Conservation (phyloP, 129 eudicot species). For the Artemisia tridentata region DNA sequence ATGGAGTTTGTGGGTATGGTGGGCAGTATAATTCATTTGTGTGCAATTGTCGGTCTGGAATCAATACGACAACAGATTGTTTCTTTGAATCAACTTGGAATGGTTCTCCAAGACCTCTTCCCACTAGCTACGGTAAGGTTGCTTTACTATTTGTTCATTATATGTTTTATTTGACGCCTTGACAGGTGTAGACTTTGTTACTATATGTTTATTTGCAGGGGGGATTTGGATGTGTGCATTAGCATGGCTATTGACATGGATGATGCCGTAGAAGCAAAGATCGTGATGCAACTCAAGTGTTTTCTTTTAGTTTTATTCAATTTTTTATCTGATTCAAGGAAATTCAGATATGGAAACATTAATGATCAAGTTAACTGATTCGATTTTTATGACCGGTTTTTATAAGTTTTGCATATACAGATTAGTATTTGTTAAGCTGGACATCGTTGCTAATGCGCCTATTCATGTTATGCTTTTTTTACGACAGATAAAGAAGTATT, state of each 20-base stretch:
- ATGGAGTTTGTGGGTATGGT: slow-evolving; percentile 73
- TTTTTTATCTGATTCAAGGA: not conserved
- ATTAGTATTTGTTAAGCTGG: not conserved
- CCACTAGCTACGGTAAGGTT: slow-evolving; percentile 34
- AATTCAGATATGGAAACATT: slow-evolving; percentile 5
- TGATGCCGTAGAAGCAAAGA: slow-evolving; percentile 9
- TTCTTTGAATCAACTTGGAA: slow-evolving; percentile 61
- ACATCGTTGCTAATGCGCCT: not conserved
- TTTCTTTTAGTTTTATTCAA: not conserved
- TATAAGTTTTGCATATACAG: not conserved
- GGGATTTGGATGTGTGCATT: slow-evolving; percentile 17
- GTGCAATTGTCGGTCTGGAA: slow-evolving; percentile 67
- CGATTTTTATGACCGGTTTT: not conserved
- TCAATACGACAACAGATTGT: slow-evolving; percentile 67
- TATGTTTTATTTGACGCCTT: not conserved
- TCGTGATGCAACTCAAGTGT: not conserved
- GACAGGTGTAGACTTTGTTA: not conserved
- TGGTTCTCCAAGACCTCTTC: slow-evolving; percentile 27
- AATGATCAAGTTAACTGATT: slow-evolving; percentile 12
- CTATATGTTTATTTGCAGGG: slow-evolving; percentile 22
- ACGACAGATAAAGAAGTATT: not conserved
- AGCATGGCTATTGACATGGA: slow-evolving; percentile 26
- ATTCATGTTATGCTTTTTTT: not conserved
- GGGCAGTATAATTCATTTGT: slow-evolving; percentile 54
- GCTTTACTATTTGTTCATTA: not conserved